phyloP scores from a whole-genome alignment of 345 rosid species.

The Syzygium aromaticum region DNA sequence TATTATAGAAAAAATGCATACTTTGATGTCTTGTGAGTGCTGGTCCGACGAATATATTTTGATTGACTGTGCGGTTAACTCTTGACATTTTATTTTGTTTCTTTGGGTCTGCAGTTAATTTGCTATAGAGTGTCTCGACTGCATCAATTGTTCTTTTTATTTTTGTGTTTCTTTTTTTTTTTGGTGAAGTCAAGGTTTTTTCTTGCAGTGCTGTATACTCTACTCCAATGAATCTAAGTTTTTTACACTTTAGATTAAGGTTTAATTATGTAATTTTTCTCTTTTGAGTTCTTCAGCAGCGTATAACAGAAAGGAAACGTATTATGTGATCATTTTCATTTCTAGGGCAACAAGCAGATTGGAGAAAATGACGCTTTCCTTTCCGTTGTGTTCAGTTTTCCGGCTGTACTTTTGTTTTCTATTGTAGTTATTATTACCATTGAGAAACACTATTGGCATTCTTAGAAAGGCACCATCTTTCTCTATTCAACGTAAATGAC shows the following conservation, averaged over 20 bases:
- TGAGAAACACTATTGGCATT: background rate
- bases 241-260: background rate
- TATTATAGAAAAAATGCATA: background rate
- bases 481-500: background rate
- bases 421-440: background rate
- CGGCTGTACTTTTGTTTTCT: background rate
- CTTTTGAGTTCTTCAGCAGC: background rate
- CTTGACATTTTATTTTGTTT: background rate
- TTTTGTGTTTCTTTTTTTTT: background rate
- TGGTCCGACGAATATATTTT: background rate
- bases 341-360: background rate
- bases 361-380: background rate
- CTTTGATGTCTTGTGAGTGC: background rate
- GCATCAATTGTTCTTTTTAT: background rate
- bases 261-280: background rate
- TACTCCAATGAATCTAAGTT: background rate
- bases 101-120: background rate
- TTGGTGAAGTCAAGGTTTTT: background rate
- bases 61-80: background rate
- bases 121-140: background rate
- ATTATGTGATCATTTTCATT: background rate
- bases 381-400: background rate
- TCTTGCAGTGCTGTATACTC: background rate
- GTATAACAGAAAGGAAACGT: background rate
- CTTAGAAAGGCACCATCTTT: background rate